These are phyloP conservation scores for Sphaerobolus stellatus DNA, from an alignment of 1,284 basidiomycete genomes.

Conservation along the genomic window DNA sequence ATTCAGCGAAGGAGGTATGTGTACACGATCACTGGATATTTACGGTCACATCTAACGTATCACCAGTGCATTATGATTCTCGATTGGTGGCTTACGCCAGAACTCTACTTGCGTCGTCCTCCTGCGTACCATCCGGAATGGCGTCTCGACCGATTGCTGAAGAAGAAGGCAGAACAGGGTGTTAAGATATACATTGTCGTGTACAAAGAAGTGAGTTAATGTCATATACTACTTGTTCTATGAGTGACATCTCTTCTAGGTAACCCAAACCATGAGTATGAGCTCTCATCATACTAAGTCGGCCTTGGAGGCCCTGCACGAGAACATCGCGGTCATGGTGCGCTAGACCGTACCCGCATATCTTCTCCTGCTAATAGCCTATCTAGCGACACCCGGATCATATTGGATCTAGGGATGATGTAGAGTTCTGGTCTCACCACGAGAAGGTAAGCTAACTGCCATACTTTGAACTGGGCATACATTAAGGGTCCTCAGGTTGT, in stretches of 20 bases:
- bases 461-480: neutral
- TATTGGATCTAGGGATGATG: constrained; percentile 74
- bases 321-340: constrained; percentile 79
- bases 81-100: constrained; percentile 93
- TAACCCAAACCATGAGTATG: constrained; percentile 88
- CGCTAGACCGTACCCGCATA: constrained; percentile 18
- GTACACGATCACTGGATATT: no score
- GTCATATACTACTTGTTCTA: neutral
- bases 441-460: constrained; percentile 49
- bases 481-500: constrained; percentile 49
- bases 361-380: neutral
- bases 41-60: neutral
- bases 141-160: constrained; percentile 80
- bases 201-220: constrained; percentile 71
- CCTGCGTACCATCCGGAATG: constrained; percentile 80
- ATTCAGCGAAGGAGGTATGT: constrained; percentile 46
- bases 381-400: constrained; percentile 77
- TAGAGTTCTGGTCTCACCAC: constrained; percentile 85
- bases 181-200: constrained; percentile 88
- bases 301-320: constrained; percentile 77
- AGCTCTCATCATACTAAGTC: constrained; percentile 84
- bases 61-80: constrained; percentile 27
- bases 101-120: constrained; percentile 88
- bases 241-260: constrained; percentile 43
- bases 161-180: constrained; percentile 86